phyloP scores from a whole-genome alignment of 345 rosid genomes.

The Schrenkiella parvula region DNA sequence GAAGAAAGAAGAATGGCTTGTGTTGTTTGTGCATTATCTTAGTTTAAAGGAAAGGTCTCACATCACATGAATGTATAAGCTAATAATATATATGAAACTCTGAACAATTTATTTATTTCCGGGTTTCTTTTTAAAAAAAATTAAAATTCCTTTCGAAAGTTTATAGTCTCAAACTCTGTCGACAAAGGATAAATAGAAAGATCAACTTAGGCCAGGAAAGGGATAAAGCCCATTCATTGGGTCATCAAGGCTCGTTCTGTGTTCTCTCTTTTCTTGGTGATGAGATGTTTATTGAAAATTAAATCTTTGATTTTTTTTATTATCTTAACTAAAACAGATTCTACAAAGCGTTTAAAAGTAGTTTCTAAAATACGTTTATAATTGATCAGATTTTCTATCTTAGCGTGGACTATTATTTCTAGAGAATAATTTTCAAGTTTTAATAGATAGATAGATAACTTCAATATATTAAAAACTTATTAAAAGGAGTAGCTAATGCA shows the following conservation, averaged over 20 bases:
- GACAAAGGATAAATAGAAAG: neutral
- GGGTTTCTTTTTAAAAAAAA: too few relatives aligned
- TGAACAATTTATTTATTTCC: neutral
- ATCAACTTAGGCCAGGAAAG: neutral
- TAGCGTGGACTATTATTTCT: neutral
- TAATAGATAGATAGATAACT: constrained; percentile 11
- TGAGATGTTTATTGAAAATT: too few relatives aligned
- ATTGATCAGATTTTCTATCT: too few relatives aligned
- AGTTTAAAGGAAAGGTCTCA: constrained; percentile 19
- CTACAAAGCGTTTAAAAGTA: too few relatives aligned
- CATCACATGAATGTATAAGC: constrained; percentile 16
- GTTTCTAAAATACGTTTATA: too few relatives aligned
- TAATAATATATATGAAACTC: constrained; percentile 4
- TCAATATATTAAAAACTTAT: constrained; percentile 26
- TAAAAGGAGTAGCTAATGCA: constrained; percentile 29
- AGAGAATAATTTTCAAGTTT: neutral
- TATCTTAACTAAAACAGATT: too few relatives aligned
- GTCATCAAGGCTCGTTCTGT: too few relatives aligned
- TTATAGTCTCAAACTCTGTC: neutral
- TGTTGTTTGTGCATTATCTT: constrained; percentile 33
- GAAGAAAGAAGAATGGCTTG: constrained; percentile 4
- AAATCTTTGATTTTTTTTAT: too few relatives aligned
- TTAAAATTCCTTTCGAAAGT: neutral
- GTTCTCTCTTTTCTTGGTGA: too few relatives aligned
- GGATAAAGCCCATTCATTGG: too few relatives aligned